phyloP scores from a whole-genome alignment of 179 eudicot genomes.

The Patellifolia procumbens region DNA sequence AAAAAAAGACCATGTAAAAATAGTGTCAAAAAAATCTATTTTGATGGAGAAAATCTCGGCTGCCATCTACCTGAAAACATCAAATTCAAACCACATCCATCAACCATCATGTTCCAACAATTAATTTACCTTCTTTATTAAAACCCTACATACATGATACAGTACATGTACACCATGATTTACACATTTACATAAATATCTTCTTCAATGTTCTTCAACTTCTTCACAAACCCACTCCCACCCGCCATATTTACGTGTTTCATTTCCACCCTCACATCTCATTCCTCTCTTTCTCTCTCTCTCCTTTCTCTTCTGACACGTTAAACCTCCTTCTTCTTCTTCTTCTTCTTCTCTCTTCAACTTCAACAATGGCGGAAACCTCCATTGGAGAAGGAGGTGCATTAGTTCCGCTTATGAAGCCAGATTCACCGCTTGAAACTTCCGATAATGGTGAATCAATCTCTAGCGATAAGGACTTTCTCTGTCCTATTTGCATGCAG shows the following conservation, averaged over 20 bases:
- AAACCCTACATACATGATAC: too few species aligned
- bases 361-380: slow-evolving; percentile 31
- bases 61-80: too few species aligned
- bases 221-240: slow-evolving; percentile 11
- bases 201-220: background rate
- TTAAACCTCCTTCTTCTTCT: background rate
- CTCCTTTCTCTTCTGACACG: slow-evolving; percentile 7
- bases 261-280: slow-evolving; percentile 50
- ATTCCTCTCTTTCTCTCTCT: slow-evolving; percentile 21
- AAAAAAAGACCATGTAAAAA: too few species aligned
- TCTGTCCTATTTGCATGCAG: slow-evolving; percentile 94
- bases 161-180: too few species aligned
- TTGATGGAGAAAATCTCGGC: too few species aligned
- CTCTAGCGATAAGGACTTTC: slow-evolving; percentile 49
- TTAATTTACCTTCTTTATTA: too few species aligned
- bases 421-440: slow-evolving; percentile 25
- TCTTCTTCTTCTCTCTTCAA: slow-evolving; percentile 13
- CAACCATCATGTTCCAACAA: too few species aligned
- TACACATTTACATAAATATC: background rate
- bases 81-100: too few species aligned
- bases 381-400: slow-evolving; percentile 40
- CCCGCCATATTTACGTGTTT: slow-evolving; percentile 54
- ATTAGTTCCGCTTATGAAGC: slow-evolving; percentile 46
- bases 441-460: background rate
- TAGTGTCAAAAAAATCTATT: too few species aligned